Base-by-base conservation (phyloP, 768 basidiomycete genomes). In the Lactarius akahatsu region DNA sequence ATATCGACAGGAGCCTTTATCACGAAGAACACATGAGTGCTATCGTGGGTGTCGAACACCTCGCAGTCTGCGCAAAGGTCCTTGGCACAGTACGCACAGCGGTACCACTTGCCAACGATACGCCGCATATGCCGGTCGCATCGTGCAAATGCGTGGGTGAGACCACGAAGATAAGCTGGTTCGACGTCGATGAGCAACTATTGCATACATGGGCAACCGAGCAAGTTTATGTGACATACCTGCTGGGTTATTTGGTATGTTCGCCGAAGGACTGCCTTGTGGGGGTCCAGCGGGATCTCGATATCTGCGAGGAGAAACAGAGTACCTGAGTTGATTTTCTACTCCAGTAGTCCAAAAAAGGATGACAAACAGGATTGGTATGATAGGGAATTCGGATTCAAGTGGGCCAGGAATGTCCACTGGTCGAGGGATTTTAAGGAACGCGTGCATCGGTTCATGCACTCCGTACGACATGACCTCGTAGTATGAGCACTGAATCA, bases 31-130 rank as follows among this genome's bases (percentile, higher is more conserved):
- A 93, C 77, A 73, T 96, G 95, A 1, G 85, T 86, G 66, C 85
- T 81, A 71, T 95, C 85, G 73, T 97, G 95, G 55, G 89, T 89
- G 72, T 93, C 93, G 32, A 90, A 78, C 56, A 78, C 81, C 75
- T 95, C 91, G 71, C 95, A 96, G 36, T 82, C 82, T 50, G 86
- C 86, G 77, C 96, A 97, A n/a, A 96, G 78, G 74, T 98, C 96
- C 70, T 85, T 87, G 7, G 83, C 82, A 73, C 95, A 97, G 73
- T 94, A 92, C 4, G 86, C 93, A 72, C 96, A 98, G 70, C 90
- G 85, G 77, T 88, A 91, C 96, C 96, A 98, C 70, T 86, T 85
- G 18, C 96, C 96, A n/a, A 80, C 78, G 62, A 97, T 96, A 59
- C 81, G 83, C 30, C 81, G 83, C 80, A 94, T 85, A 75, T 96